These are phyloP conservation scores for Baudoinia panamericana DNA, from an alignment of 495 filamentous ascomycete species.

Conservation along the genomic window DNA sequence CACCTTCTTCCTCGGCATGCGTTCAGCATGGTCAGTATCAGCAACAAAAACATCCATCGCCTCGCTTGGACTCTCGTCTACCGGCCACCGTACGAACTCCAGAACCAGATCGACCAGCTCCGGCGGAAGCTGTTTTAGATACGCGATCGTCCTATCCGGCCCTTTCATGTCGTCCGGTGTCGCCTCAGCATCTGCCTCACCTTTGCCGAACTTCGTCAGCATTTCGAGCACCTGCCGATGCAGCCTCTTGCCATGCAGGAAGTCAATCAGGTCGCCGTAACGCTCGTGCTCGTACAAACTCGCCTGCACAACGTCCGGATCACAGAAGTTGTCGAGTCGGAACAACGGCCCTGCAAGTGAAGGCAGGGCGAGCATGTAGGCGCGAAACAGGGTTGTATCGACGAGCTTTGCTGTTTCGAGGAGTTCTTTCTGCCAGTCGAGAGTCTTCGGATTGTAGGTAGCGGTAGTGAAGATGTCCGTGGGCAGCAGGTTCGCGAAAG, in stretches of 20 bases:
- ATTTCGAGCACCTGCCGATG: conserved; percentile 79
- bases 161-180: conserved; percentile 60
- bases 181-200: conserved; percentile 47
- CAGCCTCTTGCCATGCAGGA: conserved; percentile 87
- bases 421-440: conserved; percentile 55
- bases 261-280: conserved; percentile 90
- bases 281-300: conserved; percentile 75
- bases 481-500: conserved; percentile 32
- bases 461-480: neutral
- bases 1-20: conserved; percentile 62
- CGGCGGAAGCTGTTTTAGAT: conserved; percentile 75
- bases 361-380: conserved; percentile 81
- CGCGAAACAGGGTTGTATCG: conserved; percentile 86
- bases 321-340: conserved; percentile 92
- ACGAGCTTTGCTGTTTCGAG: conserved; percentile 65
- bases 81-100: conserved; percentile 81
- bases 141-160: conserved; percentile 71
- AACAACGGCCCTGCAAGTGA: conserved; percentile 79
- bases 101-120: conserved; percentile 84
- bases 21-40: conserved; percentile 91
- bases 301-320: conserved; percentile 89
- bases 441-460: conserved; percentile 15
- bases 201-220: conserved; percentile 65
- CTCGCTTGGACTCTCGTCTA: conserved; percentile 55
- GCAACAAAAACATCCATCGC: conserved; percentile 92